Evolutionary conservation across 768 basidiomycete species (phyloP), one percentile per base, ranked within the genome.

Genomic region (Heimioporus sp.): DNA sequence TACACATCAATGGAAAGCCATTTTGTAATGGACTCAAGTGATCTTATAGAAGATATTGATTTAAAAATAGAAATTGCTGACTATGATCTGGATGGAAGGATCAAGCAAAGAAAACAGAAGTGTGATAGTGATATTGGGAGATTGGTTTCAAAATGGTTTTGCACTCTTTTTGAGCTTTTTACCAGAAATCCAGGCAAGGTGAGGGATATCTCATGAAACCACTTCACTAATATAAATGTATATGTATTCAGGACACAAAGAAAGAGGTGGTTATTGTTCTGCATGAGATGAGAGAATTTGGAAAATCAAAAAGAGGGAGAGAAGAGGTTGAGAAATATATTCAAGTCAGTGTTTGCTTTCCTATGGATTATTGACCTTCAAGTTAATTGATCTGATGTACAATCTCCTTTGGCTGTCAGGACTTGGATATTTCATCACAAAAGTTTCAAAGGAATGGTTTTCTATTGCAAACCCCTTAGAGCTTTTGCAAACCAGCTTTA

Each of bases 401-500:
- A 28, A 28, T 28, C 5, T 28, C 1, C 24, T 28, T 28, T 28
- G 7, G 24, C 24, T 28, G 24, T 28, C 24, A 28, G 24, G 24
- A 35, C 34, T 15, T 12, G 34, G 15, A 6, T 12, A 15, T 35
- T 12, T 35, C 13, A 17, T 38, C 9, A 10, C n/a, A 11, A 38
- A 38, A 9, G 7, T 17, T 6, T 38, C n/a, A 16, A 35, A 7
- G 12, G 20, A 46, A 2, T 28, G 24, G 24, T 28, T 28, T 28
- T 28, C 5, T 1, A 46, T 46, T 5, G 19, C 34, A 1, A 15
- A 16, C 16, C 1, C 2, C 1, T 53, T 39, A 4, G 44, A 37
- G 0, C 34, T 53, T 2, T 4, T 53, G 4, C n/a, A 56, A 15
- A 11, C 3, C 3, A 57, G 56, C 46, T 57, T 50, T 31, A 7